These are phyloP conservation scores for Theobroma cacao DNA, from an alignment of 345 rosid genomes.

Conservation along the genomic window DNA sequence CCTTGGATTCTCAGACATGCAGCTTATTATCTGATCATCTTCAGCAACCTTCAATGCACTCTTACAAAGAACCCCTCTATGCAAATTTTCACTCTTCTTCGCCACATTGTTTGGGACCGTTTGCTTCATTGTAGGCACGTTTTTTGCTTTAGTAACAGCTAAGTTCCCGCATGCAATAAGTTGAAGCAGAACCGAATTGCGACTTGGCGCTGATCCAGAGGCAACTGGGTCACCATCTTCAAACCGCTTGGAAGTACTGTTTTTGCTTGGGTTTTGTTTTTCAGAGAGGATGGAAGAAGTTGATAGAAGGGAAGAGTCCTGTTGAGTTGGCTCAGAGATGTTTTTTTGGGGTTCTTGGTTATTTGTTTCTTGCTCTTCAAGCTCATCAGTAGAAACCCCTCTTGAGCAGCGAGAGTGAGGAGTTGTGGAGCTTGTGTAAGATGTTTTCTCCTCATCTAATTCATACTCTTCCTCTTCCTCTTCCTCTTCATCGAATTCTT, in stretches of 20 bases:
- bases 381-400: slow-evolving; percentile 75
- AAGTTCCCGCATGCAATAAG: slow-evolving; percentile 74
- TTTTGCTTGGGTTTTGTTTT: slow-evolving; percentile 5
- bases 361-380: slow-evolving; percentile 36
- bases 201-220: slow-evolving; percentile 22
- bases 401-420: slow-evolving; percentile 81
- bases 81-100: slow-evolving; percentile 37
- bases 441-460: slow-evolving; percentile 68
- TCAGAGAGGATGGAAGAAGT: slow-evolving; percentile 19
- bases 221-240: slow-evolving; percentile 52
- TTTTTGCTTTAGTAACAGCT: slow-evolving; percentile 39
- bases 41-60: slow-evolving; percentile 39
- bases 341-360: slow-evolving; percentile 16
- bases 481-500: slow-evolving; percentile 28
- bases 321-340: slow-evolving; percentile 16
- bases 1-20: slow-evolving; percentile 96
- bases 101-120: not conserved
- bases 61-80: slow-evolving; percentile 48
- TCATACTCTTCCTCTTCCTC: slow-evolving; percentile 57
- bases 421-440: slow-evolving; percentile 79
- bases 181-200: slow-evolving; percentile 66
- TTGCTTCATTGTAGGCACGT: slow-evolving; percentile 27
- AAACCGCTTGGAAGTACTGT: slow-evolving; percentile 25
- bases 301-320: slow-evolving; percentile 23
- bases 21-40: slow-evolving; percentile 49